These are phyloP conservation scores for Talaromyces atroroseus DNA, from an alignment of 2,329 filamentous ascomycete species.

Conservation along the genomic window DNA sequence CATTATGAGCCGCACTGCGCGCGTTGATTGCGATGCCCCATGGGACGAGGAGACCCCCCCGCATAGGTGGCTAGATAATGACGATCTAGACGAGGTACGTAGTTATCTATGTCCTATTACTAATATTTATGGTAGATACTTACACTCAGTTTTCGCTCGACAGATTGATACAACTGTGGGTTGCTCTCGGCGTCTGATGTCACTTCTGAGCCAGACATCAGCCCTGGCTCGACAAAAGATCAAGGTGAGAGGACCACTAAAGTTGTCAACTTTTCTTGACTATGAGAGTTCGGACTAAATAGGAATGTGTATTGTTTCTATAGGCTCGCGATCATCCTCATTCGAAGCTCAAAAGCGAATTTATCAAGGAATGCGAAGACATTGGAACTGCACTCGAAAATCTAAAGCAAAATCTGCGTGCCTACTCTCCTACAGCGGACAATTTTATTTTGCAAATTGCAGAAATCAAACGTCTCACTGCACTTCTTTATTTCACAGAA, in stretches of 20 bases:
- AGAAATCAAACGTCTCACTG: constrained; percentile 25
- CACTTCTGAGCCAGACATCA: constrained; percentile 22
- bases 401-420: constrained; percentile 17
- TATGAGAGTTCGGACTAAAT: neutral
- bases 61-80: constrained; percentile 19
- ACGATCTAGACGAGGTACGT: constrained; percentile 22
- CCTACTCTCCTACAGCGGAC: constrained; percentile 15
- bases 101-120: neutral
- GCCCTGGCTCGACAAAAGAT: constrained; percentile 10
- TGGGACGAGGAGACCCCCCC: neutral
- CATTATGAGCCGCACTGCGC: constrained; percentile 26
- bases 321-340: neutral
- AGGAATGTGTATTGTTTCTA: neutral
- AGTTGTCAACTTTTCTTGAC: neutral
- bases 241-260: constrained; percentile 14
- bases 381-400: constrained; percentile 10
- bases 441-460: constrained; percentile 22
- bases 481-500: constrained; percentile 25
- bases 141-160: neutral
- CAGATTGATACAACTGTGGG: constrained; percentile 29
- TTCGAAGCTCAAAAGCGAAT: constrained; percentile 1
- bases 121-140: neutral
- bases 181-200: constrained; percentile 27
- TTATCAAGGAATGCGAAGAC: constrained; percentile 10
- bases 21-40: constrained; percentile 6